Percentiles rank a stretch among this genome's conserved stretches.
phyloP scores from a whole-genome alignment of 176 grass and related monocot species.

The Microstegium vimineum region DNA sequence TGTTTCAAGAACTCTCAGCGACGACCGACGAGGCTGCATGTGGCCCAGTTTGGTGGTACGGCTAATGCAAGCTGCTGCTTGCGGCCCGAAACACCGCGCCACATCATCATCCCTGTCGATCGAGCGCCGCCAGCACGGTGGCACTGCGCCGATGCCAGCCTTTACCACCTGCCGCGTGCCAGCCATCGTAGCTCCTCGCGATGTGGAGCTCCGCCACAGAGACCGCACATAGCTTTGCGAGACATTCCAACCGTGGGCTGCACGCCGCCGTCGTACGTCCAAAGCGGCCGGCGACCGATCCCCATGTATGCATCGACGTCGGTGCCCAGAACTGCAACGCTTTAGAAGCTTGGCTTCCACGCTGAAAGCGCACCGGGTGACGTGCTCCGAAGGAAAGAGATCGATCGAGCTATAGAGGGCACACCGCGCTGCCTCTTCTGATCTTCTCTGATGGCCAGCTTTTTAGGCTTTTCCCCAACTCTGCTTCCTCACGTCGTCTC shows the following conservation, averaged over 20 bases:
- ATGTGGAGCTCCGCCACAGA: neutral
- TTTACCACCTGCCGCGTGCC: too few relatives aligned
- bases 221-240: neutral
- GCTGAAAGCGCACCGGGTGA: neutral
- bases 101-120: too few relatives aligned
- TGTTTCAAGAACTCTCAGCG: too few relatives aligned
- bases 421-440: neutral
- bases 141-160: too few relatives aligned
- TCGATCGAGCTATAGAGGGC: neutral
- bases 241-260: conserved; percentile 7
- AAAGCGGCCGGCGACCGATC: neutral
- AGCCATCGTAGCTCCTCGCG: too few relatives aligned
- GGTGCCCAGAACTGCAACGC: neutral
- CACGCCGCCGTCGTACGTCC: neutral
- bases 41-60: too few relatives aligned
- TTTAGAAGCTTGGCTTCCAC: neutral
- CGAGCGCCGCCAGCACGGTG: too few relatives aligned
- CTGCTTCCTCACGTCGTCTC: neutral
- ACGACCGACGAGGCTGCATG: too few relatives aligned
- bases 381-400: conserved; percentile 1
- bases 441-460: neutral
- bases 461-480: neutral
- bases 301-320: neutral
- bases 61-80: too few relatives aligned
- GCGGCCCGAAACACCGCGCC: too few relatives aligned